A percentile compares a stretch with the other conserved stretches of the same genome.
Evolutionary conservation across 140 eudicot genomes (phyloP).

Genomic region (Stevia rebaudiana): DNA sequence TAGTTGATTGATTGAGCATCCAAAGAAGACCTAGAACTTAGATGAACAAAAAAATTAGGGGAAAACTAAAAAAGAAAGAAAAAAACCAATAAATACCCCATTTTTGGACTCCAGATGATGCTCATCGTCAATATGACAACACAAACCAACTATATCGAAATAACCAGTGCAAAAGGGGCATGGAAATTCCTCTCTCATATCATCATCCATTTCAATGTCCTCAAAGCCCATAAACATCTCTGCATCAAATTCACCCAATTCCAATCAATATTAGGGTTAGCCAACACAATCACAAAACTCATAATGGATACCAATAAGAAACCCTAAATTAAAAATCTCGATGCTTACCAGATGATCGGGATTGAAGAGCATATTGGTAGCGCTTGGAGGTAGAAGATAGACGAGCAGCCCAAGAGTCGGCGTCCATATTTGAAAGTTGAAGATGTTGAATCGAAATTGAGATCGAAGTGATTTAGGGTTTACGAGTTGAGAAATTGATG

Average conservation of each 20-base stretch:
- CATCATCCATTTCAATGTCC: conserved; percentile 45
- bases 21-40: not conserved
- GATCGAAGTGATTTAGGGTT: conserved; percentile 26
- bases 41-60: not conserved
- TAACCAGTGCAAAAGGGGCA: conserved; percentile 88
- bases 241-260: conserved; percentile 4
- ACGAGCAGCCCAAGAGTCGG: conserved; percentile 91
- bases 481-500: conserved; percentile 2
- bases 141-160: conserved; percentile 84
- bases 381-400: conserved; percentile 73
- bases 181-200: conserved; percentile 75
- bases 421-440: conserved; percentile 49
- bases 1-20: not conserved
- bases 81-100: conserved; percentile 54
- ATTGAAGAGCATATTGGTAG: conserved; percentile 65
- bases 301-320: not conserved
- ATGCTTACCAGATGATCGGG: conserved; percentile 58
- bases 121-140: conserved; percentile 94
- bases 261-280: not conserved
- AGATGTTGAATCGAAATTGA: conserved; percentile 14
- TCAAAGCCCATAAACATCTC: conserved; percentile 18
- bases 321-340: conserved; percentile 14
- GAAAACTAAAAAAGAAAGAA: not conserved
- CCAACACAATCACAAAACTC: conserved; percentile 9
- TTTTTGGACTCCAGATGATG: conserved; percentile 83